A percentile compares a stretch with the other conserved stretches of the same genome.
phyloP scores from a whole-genome alignment of 352 stramenopile genomes.

The Phytopythium oedochilum region DNA sequence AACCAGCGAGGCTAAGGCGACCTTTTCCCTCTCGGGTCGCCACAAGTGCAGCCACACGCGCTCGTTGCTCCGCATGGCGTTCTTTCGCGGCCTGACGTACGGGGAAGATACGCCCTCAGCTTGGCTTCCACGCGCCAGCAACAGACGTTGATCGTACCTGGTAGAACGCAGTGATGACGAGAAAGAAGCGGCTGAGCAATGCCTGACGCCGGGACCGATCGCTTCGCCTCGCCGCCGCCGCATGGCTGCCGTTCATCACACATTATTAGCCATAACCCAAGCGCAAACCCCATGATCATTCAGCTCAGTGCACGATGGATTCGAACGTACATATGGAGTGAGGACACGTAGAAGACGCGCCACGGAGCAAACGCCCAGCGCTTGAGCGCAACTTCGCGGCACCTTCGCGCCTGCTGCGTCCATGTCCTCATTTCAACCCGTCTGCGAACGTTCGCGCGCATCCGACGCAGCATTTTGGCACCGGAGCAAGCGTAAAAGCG shows the following conservation, averaged over 20 bases:
- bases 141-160: constrained; percentile 13
- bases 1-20: constrained; percentile 3
- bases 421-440: constrained; percentile 20
- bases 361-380: constrained; percentile 32
- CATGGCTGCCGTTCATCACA: constrained; percentile 19
- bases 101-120: too few species aligned
- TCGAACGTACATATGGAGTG: constrained; percentile 36
- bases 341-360: constrained; percentile 34
- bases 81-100: constrained; percentile 22
- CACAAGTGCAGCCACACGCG: constrained; percentile 23
- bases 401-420: constrained; percentile 10
- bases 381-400: constrained; percentile 20
- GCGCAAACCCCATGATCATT: too few species aligned
- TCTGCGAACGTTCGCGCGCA: constrained; percentile 15
- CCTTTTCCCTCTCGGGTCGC: constrained; percentile 26
- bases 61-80: constrained; percentile 17
- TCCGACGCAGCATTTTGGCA: constrained; percentile 17
- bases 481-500: constrained; percentile 19
- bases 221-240: constrained; percentile 31
- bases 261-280: too few species aligned
- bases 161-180: constrained; percentile 21
- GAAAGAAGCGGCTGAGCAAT: constrained; percentile 6
- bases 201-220: constrained; percentile 11
- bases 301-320: too few species aligned
- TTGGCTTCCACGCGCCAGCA: too few species aligned